Evolutionary conservation across 768 basidiomycete species (phyloP).

Genomic region (Tricholomella constricta): DNA sequence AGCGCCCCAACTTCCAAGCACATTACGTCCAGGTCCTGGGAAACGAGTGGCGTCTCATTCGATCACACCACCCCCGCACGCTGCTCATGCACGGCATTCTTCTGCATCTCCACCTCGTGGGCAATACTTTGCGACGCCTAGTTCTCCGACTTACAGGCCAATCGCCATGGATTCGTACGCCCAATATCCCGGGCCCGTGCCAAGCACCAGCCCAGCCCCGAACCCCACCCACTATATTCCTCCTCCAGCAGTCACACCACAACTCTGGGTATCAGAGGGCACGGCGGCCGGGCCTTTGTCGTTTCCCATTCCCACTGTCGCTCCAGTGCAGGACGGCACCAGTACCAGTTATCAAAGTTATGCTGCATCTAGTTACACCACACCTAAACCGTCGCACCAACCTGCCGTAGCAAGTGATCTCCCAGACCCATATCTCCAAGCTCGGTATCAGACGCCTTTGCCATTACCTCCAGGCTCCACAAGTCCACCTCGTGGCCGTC

Average conservation of each 20-base stretch:
- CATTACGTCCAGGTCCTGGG: constrained; percentile 41
- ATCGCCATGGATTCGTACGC: not conserved
- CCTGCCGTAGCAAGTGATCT: constrained; percentile 21
- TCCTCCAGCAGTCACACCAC: not conserved
- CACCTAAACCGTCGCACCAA: constrained; percentile 14
- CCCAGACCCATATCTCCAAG: constrained; percentile 45
- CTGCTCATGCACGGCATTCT: constrained; percentile 10
- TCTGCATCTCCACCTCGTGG: constrained; percentile 2
- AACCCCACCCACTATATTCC: not conserved
- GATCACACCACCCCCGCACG: not conserved
- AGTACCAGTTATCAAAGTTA: not conserved
- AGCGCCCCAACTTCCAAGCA: constrained; percentile 34
- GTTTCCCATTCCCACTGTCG: constrained; percentile 35
- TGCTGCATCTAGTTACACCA: not conserved
- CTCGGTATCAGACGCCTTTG: constrained; percentile 55
- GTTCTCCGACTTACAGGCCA: not conserved
- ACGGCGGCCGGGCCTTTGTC: constrained; percentile 11
- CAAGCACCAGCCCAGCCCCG: not conserved
- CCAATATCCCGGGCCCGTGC: not conserved
- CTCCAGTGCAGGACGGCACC: constrained; percentile 12
- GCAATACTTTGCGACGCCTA: constrained; percentile 1
- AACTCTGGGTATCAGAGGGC: constrained; percentile 1
- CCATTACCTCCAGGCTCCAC: constrained; percentile 48
- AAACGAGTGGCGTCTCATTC: constrained; percentile 6
- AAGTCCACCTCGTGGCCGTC: constrained; percentile 7